Evolutionary conservation across 208 protist genomes (phyloP), one percentile per base, ranked within the genome.

Genomic region (Crithidia mellificae): DNA sequence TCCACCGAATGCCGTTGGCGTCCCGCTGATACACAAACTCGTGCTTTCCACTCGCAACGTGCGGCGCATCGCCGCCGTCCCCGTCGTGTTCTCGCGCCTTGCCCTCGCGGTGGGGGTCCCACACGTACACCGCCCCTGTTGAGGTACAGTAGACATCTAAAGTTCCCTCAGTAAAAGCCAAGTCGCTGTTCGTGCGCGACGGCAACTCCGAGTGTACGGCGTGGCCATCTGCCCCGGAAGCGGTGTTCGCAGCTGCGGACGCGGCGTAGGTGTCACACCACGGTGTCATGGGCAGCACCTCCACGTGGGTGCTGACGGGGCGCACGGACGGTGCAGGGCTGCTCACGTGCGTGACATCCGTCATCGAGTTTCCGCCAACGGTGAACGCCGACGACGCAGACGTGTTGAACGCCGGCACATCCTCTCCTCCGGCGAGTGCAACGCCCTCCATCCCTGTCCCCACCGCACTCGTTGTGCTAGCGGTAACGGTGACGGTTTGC

Each of bases 121-220:
- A 71, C 2, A 71, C 24, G 17, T 71, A 62, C 2, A 71, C 7
- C 2, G 38, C 65, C 1, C 65, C 65, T 9, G 38, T 38, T 0
- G 36, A 39, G 5, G 54, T 57, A 46, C 53, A 63, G 36, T 51
- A 71, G 8, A 71, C 65, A 24, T 71, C 52, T 5, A 71, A 34
- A 2, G 47, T 55, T 20, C 46, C 46, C 7, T 55, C 59, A 2
- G 7, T 46, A 12, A 25, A 30, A 29, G 29, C 25, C 44, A 55
- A 34, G 27, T 53, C 22, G 46, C 59, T 65, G 2, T 25, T 27
- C 4, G 46, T 27, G 2, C 46, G 46, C 0, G 44, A 65, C 11
- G 46, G 46, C 0, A 22, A 3, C 8, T 65, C 59, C 7, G 47
- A 55, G 46, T 55, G 46, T 6, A 24, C 3, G 17, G 8, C n/a